A percentile compares a stretch with the other conserved stretches of the same genome.
These are phyloP conservation scores for Nannizziopsis barbatae DNA, from an alignment of 2,329 filamentous ascomycete genomes.

Conservation along the genomic window DNA sequence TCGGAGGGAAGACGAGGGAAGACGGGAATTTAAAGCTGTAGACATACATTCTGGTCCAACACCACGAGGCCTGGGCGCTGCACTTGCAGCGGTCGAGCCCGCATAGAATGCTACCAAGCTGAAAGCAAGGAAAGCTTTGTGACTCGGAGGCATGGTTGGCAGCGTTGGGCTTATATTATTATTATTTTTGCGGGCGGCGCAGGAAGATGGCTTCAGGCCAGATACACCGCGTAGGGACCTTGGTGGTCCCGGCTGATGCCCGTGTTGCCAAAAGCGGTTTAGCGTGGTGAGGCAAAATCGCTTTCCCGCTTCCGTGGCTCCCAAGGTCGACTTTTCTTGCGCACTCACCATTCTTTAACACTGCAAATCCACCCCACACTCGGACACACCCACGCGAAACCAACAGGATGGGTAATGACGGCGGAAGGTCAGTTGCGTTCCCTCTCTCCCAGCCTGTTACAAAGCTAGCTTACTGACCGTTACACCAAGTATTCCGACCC, in stretches of 20 bases:
- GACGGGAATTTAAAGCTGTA: slow-evolving; percentile 1
- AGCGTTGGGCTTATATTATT: slow-evolving; percentile 10
- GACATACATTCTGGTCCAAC: slow-evolving; percentile 83
- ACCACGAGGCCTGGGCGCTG: slow-evolving; percentile 63
- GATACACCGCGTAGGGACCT: slow-evolving; percentile 2
- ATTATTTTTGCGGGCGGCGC: background rate
- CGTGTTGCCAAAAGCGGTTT: slow-evolving; percentile 3
- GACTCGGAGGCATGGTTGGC: slow-evolving; percentile 29
- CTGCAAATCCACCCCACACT: background rate
- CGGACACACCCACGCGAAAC: no score
- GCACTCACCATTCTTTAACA: background rate
- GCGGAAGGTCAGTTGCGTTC: slow-evolving; percentile 52
- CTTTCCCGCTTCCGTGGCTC: no score
- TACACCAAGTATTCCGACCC: slow-evolving; percentile 66
- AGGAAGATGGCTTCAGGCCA: slow-evolving; percentile 1
- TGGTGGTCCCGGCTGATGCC: slow-evolving; percentile 1
- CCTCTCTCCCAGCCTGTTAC: background rate
- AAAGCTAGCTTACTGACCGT: background rate
- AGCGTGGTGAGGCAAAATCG: background rate
- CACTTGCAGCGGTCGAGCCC: slow-evolving; percentile 39
- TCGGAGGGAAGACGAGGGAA: slow-evolving; percentile 6
- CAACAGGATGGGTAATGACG: slow-evolving; percentile 89
- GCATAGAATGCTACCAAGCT: slow-evolving; percentile 28
- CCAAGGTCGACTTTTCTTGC: background rate
- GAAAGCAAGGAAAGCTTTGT: slow-evolving; percentile 27